phyloP scores from a whole-genome alignment of 2,329 filamentous ascomycete genomes.

The Diaporthe caulivora region DNA sequence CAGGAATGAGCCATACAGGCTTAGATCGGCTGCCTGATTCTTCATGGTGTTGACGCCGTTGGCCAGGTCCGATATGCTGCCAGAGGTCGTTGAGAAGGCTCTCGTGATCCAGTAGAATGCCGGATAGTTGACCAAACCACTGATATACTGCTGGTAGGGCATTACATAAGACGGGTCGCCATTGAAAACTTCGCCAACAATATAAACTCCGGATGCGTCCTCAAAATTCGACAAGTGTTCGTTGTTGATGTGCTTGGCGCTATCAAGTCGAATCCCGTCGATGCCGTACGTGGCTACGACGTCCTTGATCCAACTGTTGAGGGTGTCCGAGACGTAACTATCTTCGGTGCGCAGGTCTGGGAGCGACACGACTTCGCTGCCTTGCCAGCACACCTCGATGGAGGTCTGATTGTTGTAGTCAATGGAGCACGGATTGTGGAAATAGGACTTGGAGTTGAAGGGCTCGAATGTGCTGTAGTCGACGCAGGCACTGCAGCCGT shows the following conservation, averaged over 20 bases:
- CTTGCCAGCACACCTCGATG: constrained; percentile 61
- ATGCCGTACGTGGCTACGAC: constrained; percentile 65
- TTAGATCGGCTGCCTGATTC: constrained; percentile 47
- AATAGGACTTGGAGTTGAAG: constrained; percentile 67
- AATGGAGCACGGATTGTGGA: constrained; percentile 66
- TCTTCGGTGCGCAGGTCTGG: constrained; percentile 64
- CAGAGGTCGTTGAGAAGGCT: constrained; percentile 46
- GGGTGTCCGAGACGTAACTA: constrained; percentile 55
- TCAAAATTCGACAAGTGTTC: constrained; percentile 61
- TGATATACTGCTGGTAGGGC: constrained; percentile 60
- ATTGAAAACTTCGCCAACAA: constrained; percentile 63
- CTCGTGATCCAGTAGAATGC: constrained; percentile 51
- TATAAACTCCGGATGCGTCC: constrained; percentile 59
- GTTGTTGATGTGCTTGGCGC: constrained; percentile 61
- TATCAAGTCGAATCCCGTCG: constrained; percentile 63
- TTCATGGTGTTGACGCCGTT: constrained; percentile 44
- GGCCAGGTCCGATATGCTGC: constrained; percentile 52
- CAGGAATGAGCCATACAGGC: constrained; percentile 57
- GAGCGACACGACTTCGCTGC: constrained; percentile 60
- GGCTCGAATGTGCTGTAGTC: constrained; percentile 67
- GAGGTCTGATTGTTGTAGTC: constrained; percentile 61
- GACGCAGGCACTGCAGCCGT: constrained; percentile 58
- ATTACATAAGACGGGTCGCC: constrained; percentile 58
- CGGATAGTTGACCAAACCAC: constrained; percentile 64
- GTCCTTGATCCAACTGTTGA: constrained; percentile 60